Evolutionary conservation across 169 alveolate species (phyloP), one percentile per base, ranked within the genome.

Genomic region (Besnoitia besnoiti): DNA sequence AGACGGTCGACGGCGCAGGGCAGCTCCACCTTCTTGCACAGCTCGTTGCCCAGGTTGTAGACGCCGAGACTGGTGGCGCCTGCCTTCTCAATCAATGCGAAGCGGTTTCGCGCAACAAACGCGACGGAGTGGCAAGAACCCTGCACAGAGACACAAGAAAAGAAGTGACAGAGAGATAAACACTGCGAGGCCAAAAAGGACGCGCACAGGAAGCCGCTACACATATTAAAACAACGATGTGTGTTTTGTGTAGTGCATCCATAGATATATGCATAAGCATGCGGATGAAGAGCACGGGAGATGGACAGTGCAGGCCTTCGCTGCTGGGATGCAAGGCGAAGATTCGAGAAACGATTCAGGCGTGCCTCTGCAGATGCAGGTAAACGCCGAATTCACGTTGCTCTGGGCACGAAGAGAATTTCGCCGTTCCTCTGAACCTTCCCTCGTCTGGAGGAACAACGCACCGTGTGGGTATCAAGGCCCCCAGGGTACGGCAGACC

Each of bases 81-180:
- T 8, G 92, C 91, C 85, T 49, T 39, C 62, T 87, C 92, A n/a
- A 75, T 42, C 62, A 87, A 51, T 19, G 95, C 96, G 55, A 93
- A 85, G 24, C 95, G 94, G 77, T 95, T 95, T 39, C 95, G 93
- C 7, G 94, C 93, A 35, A 94, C 92, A 79, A 95, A 95, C 59
- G 95, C 94, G 37, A 93, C 80, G 30, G 93, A 92, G 67, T 59
- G 62, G 55, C 91, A 88, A 30, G 89, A 44, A 30, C 95, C 93
- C 95, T 92, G 89, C 3, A 67, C 30, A 76, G 87, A 77, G 87
- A 77, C 33, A 77, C n/a, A 37, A n/a, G n/a, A n/a, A n/a, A n/a
- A n/a, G 59, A 40, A 0, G 37, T 10, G 5, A 55, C 33, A 39
- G 4, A 24, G 12, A 77, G 37, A 77, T 3, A 76, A 19, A 76